A percentile compares a stretch with the other conserved stretches of the same genome.
These are phyloP conservation scores for Globisporangium alternatum DNA, from an alignment of 352 stramenopile species.

Conservation along the genomic window DNA sequence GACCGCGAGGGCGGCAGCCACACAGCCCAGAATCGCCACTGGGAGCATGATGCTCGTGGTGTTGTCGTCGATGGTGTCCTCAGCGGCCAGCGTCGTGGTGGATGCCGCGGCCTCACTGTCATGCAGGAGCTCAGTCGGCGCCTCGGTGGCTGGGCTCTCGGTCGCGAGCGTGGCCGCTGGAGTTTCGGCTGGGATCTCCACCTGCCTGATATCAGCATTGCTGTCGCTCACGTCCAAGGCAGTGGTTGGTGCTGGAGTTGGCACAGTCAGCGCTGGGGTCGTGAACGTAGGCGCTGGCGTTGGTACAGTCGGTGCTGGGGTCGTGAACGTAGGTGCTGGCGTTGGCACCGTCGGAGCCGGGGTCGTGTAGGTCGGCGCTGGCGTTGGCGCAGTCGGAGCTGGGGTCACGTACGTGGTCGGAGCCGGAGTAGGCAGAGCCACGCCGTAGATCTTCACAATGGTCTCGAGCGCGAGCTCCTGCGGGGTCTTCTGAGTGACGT, in stretches of 20 bases:
- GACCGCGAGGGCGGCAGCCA: constrained; percentile 18
- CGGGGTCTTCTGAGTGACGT: constrained; percentile 10
- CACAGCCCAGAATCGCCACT: constrained; percentile 12
- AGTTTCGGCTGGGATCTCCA: constrained; percentile 9
- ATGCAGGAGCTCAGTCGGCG: constrained; percentile 2
- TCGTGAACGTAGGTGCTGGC: constrained; percentile 8
- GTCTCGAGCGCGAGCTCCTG: constrained; percentile 7
- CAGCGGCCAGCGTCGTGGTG: constrained; percentile 2
- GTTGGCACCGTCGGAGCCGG: constrained; percentile 13
- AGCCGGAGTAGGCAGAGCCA: constrained; percentile 9
- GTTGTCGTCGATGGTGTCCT: not conserved
- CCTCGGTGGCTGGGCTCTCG: constrained; percentile 5
- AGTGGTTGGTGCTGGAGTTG: not conserved
- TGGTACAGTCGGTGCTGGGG: not conserved
- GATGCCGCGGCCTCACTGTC: constrained; percentile 10
- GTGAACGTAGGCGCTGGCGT: constrained; percentile 7
- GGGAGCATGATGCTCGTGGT: constrained; percentile 11
- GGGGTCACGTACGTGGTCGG: constrained; percentile 18
- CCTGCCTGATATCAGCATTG: constrained; percentile 20
- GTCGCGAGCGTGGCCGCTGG: constrained; percentile 8
- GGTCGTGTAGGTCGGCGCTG: constrained; percentile 10
- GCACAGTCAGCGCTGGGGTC: not conserved
- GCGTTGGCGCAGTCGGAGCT: constrained; percentile 11
- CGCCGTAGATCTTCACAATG: constrained; percentile 18
- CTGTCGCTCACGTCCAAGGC: not conserved